These are phyloP conservation scores for Xylaria sp. DNA, from an alignment of 2,329 filamentous ascomycete genomes.

Conservation along the genomic window DNA sequence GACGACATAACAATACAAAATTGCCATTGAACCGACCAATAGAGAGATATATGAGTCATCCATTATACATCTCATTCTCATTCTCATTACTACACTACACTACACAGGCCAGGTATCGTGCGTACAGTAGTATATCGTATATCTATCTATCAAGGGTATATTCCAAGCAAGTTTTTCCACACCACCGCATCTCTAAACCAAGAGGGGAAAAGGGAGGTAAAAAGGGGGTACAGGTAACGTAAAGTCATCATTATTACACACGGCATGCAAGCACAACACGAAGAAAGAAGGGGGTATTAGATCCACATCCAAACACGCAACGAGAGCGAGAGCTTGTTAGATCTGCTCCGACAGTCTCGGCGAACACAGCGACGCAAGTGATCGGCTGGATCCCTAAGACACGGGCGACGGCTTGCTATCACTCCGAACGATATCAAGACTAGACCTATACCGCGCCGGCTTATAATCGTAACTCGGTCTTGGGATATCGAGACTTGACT, in stretches of 20 bases:
- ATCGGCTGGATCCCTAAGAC: not conserved
- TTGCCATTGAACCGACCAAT: too few species aligned
- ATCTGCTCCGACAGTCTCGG: constrained; percentile 6
- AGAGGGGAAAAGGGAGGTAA: not conserved
- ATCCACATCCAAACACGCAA: not conserved
- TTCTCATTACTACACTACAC: constrained; percentile 10
- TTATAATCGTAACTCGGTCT: not conserved
- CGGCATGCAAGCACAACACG: not conserved
- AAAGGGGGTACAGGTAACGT: not conserved
- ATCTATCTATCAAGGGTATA: constrained; percentile 14
- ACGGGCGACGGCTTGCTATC: not conserved
- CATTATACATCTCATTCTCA: not conserved
- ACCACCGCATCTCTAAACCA: not conserved
- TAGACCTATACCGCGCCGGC: not conserved
- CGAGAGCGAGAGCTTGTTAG: not conserved
- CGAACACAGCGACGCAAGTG: not conserved
- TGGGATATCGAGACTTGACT: not conserved
- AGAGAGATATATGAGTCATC: not conserved
- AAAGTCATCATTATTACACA: not conserved
- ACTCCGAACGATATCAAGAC: not conserved
- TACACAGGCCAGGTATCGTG: constrained; percentile 5
- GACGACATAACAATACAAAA: not conserved
- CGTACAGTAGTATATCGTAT: constrained; percentile 10
- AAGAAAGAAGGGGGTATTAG: constrained; percentile 1
- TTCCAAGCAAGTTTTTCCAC: constrained; percentile 4